Conservation (phyloP, 2,329 filamentous ascomycete species). For the Fusarium euwallaceae region DNA sequence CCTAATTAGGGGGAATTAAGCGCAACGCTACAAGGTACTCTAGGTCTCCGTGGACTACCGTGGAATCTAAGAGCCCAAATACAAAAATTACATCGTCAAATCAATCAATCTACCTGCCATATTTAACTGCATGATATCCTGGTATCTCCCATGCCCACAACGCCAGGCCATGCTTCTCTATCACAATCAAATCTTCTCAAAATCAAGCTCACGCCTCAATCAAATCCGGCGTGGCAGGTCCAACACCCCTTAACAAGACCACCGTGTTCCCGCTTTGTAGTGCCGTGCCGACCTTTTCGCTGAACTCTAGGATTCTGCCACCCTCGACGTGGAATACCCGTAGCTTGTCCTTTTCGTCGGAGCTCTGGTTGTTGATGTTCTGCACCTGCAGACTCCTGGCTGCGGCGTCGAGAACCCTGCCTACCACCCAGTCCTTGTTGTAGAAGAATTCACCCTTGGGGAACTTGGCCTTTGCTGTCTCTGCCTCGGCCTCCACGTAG, state of each 20-base stretch:
- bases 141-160: constrained; percentile 23
- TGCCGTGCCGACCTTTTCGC: constrained; percentile 82
- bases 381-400: constrained; percentile 82
- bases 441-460: constrained; percentile 87
- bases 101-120: background rate
- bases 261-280: constrained; percentile 89
- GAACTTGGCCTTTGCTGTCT: constrained; percentile 85
- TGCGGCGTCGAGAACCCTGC: constrained; percentile 82
- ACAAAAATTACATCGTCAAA: background rate
- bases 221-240: constrained; percentile 77
- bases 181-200: constrained; percentile 10
- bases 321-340: constrained; percentile 94
- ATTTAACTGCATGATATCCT: background rate
- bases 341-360: constrained; percentile 82
- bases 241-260: constrained; percentile 87
- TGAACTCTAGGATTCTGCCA: constrained; percentile 87
- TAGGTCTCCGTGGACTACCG: background rate
- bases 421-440: constrained; percentile 89
- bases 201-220: constrained; percentile 61
- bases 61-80: background rate
- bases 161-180: constrained; percentile 37
- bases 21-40: background rate
- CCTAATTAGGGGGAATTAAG: background rate
- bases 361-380: constrained; percentile 85
- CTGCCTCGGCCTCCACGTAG: constrained; percentile 89